Evolutionary conservation across 805 yeast genomes (phyloP), one percentile per base, ranked within the genome.

Genomic region (Nakazawaea peltata): DNA sequence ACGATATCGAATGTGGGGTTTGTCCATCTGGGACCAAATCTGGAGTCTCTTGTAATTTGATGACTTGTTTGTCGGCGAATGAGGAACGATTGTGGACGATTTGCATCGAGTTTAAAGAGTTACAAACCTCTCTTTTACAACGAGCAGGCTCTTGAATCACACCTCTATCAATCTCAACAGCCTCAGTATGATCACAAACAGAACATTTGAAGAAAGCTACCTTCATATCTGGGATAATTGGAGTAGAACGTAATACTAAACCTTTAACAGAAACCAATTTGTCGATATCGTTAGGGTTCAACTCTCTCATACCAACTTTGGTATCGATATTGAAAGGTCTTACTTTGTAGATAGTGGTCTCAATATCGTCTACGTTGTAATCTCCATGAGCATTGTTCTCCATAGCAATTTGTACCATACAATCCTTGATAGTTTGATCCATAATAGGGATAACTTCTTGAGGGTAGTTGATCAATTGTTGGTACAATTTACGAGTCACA

Each of bases 11-110:
- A 57, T 92, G 98, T 2, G 98, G 98, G 2, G 98, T 92, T 59
- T 92, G 98, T 13, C 98, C 98, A 60, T 84, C 97, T 4, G 98
- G 98, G 12, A 90, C 95, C 42, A 77, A 69, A 57, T 92, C 98
- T 1, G 96, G 96, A 0, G 95, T 87, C 58, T 92, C 98, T 59
- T 92, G 98, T 28, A 92, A 63, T 50, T 85, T 84, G 46, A 92
- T 77, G 19, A 92, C 90, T 59, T 92, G 99, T 53, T 90, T 92
- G 58, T 92, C 97, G 18, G 94, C 92, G 59, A 90, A 92, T 1
- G 85, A 72, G 25, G 95, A 83, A 47, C 98, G 72, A 56, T 92
- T 92, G 59, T 92, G 98, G 14, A 92, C 71, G 32, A 92, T 62
- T 40, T 81, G 75, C 97, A 92, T 86, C 4, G 97, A 82, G 56